Conservation (phyloP, 805 yeast species). For the Saccharomycopsis guyanensis region DNA sequence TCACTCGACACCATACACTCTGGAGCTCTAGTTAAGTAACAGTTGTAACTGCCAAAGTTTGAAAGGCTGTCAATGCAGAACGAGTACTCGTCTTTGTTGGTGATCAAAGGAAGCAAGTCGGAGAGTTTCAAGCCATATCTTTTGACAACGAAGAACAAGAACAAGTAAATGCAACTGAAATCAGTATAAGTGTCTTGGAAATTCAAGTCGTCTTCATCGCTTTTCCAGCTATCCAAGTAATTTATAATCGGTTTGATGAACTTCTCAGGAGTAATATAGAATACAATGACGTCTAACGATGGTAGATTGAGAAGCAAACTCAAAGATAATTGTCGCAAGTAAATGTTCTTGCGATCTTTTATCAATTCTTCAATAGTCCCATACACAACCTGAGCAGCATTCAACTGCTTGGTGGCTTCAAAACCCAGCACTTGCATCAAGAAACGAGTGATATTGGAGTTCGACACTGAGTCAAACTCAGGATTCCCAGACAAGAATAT, state of each 20-base stretch:
- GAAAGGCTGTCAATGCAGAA: conserved; percentile 14
- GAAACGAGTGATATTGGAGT: conserved; percentile 46
- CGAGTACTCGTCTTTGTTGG: background rate
- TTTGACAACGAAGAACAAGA: conserved; percentile 34
- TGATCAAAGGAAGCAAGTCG: conserved; percentile 21
- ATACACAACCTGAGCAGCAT: conserved; percentile 33
- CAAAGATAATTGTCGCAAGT: conserved; percentile 44
- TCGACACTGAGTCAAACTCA: conserved; percentile 43
- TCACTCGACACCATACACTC: conserved; percentile 16
- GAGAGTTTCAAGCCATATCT: conserved; percentile 31
- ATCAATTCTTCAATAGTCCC: conserved; percentile 32
- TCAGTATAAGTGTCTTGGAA: conserved; percentile 63
- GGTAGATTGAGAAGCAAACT: conserved; percentile 39
- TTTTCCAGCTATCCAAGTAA: conserved; percentile 42
- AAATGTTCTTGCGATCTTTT: conserved; percentile 33
- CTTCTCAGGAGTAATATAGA: conserved; percentile 37
- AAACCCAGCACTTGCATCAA: conserved; percentile 38
- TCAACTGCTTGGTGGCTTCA: conserved; percentile 40
- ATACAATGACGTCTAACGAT: conserved; percentile 37
- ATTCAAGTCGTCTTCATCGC: conserved; percentile 43
- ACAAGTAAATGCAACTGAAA: conserved; percentile 52
- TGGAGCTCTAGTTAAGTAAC: background rate
- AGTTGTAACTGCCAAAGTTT: conserved; percentile 12
- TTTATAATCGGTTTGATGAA: conserved; percentile 39
- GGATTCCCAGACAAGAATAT: conserved; percentile 34